Conservation (phyloP, 805 yeast species). For the Citeromyces matritensis region DNA sequence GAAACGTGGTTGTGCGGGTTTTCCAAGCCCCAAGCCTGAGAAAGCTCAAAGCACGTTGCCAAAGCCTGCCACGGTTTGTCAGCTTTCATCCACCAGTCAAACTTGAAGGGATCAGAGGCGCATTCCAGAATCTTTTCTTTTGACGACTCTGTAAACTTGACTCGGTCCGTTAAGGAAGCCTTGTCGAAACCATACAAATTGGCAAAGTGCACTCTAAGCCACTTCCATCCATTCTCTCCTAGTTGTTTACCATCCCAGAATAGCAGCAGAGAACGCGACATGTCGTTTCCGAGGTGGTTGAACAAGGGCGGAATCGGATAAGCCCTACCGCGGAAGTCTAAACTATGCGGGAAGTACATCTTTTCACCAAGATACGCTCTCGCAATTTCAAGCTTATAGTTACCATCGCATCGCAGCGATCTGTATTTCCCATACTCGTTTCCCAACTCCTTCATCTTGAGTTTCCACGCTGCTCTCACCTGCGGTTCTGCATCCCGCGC, state of each 20-base stretch:
- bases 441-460: constrained; percentile 37
- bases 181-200: constrained; percentile 68
- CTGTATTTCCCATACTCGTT: constrained; percentile 52
- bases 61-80: constrained; percentile 80
- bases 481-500: constrained; percentile 56
- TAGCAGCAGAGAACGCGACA: constrained; percentile 53
- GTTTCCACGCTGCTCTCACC: constrained; percentile 53
- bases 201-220: constrained; percentile 68
- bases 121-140: constrained; percentile 37
- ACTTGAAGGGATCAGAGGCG: constrained; percentile 46
- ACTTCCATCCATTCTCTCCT: constrained; percentile 48
- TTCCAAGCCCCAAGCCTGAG: constrained; percentile 40
- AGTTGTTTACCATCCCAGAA: constrained; percentile 68
- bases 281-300: constrained; percentile 68
- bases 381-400: constrained; percentile 90
- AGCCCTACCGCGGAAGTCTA: constrained; percentile 77
- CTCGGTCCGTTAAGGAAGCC: constrained; percentile 50
- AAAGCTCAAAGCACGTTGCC: constrained; percentile 53
- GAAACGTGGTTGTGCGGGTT: constrained; percentile 56
- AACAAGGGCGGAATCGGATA: constrained; percentile 72
- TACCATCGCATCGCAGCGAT: constrained; percentile 86
- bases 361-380: constrained; percentile 77
- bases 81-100: constrained; percentile 57
- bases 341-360: constrained; percentile 66
- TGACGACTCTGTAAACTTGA: constrained; percentile 40